Evolutionary conservation across 225 moss, liverwort and hornwort genomes (phyloP).

Genomic region (Sphagnum contortum): DNA sequence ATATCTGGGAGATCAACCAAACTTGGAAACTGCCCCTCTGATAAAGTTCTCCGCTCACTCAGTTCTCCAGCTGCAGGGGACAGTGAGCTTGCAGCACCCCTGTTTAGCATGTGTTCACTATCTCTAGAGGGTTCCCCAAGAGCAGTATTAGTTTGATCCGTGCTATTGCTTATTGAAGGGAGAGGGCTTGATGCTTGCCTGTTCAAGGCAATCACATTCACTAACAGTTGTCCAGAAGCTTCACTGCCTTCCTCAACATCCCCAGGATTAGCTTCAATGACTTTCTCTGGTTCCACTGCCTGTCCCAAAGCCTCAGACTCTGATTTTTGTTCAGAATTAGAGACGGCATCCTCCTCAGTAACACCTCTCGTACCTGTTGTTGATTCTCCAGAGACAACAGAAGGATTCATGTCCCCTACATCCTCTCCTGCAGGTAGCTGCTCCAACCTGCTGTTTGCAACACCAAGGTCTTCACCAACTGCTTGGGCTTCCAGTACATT

Average conservation of each 20-base stretch:
- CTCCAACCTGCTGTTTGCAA: conserved; percentile 13
- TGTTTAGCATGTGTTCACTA: not conserved
- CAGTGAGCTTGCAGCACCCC: conserved; percentile 1
- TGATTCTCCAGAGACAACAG: conserved; percentile 5
- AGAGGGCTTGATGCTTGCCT: conserved; percentile 37
- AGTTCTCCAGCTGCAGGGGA: conserved; percentile 22
- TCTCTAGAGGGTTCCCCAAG: not conserved
- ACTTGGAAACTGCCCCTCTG: conserved; percentile 69
- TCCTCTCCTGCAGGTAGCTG: conserved; percentile 11
- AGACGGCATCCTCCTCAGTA: conserved; percentile 2
- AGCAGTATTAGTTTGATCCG: not conserved
- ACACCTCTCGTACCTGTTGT: conserved; percentile 2
- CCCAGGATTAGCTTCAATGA: conserved; percentile 21
- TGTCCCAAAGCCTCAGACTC: conserved; percentile 14
- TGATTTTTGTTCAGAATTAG: conserved; percentile 11
- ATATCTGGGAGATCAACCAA: conserved; percentile 63
- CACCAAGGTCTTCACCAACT: conserved; percentile 8
- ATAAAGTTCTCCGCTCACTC: conserved; percentile 42
- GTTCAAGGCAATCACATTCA: conserved; percentile 10
- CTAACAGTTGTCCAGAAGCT: conserved; percentile 1
- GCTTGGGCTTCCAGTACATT: conserved; percentile 15
- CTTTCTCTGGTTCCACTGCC: conserved; percentile 24
- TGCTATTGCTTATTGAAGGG: conserved; percentile 11
- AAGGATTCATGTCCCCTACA: not conserved
- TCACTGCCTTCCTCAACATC: conserved; percentile 10